Evolutionary conservation across 2,329 filamentous ascomycete genomes (phyloP).

Genomic region (Claviceps humidiphila): DNA sequence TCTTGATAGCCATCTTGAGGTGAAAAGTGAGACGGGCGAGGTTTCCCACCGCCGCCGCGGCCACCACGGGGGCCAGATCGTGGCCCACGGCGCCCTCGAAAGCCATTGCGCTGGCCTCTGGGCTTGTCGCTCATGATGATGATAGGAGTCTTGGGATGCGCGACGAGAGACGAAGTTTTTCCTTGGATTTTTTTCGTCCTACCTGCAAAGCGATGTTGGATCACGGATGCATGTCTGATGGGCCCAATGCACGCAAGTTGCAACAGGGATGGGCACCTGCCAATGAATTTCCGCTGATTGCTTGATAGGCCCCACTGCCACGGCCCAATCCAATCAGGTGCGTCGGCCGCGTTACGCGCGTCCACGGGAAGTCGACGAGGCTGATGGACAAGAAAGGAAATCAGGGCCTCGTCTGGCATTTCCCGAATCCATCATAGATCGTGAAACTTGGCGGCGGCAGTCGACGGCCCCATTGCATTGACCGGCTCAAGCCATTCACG

Average conservation of each 20-base stretch:
- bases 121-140: slow-evolving; percentile 2
- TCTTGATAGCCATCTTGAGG: neutral
- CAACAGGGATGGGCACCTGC: neutral
- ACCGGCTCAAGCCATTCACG: neutral
- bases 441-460: neutral
- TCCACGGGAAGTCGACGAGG: neutral
- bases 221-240: neutral
- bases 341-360: neutral
- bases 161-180: neutral
- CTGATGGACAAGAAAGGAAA: slow-evolving; percentile 2
- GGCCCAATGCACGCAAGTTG: neutral
- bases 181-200: neutral
- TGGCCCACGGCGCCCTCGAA: slow-evolving; percentile 2
- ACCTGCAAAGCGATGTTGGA: neutral
- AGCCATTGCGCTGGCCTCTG: slow-evolving; percentile 1
- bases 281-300: neutral
- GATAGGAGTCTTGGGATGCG: neutral
- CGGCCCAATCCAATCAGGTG: neutral
- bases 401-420: slow-evolving; percentile 19
- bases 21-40: neutral
- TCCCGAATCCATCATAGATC: neutral
- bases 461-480: neutral
- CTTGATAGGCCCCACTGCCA: neutral
- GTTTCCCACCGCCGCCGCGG: neutral
- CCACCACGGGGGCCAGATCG: neutral